phyloP scores from a whole-genome alignment of 345 rosid species.

The Rhizophora apiculata region DNA sequence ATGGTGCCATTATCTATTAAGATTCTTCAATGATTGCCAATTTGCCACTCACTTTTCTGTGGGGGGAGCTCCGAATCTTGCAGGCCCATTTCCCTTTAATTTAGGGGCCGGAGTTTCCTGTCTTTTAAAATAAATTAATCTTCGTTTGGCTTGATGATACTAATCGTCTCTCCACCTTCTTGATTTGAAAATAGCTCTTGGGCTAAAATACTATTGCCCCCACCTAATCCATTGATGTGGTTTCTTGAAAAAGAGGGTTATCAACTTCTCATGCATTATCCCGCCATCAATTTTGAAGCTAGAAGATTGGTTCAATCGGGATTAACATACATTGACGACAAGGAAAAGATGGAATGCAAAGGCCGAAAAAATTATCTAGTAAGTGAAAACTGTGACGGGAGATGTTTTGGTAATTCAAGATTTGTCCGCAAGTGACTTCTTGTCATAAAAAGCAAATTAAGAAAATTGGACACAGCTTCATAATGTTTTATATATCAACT shows the following conservation, averaged over 20 bases:
- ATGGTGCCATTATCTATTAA: not conserved
- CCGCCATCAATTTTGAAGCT: not conserved
- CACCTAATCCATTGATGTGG: conserved; percentile 1
- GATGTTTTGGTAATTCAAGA: too few relatives aligned
- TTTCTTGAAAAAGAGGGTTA: conserved; percentile 21
- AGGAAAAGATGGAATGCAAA: not conserved
- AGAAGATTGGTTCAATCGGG: not conserved
- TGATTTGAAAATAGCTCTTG: conserved; percentile 14
- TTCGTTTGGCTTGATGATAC: not conserved
- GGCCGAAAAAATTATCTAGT: too few relatives aligned
- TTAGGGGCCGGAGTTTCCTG: not conserved
- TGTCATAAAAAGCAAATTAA: too few relatives aligned
- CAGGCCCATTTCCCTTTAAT: not conserved
- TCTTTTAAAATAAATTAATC: not conserved
- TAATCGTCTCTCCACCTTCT: conserved; percentile 44
- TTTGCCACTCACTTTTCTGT: not conserved
- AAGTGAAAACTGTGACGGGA: too few relatives aligned
- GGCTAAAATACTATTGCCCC: not conserved
- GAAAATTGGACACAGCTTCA: too few relatives aligned
- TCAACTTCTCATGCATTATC: conserved; percentile 1
- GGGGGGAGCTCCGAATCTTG: conserved; percentile 3
- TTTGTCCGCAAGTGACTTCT: too few relatives aligned
- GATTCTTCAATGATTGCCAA: conserved; percentile 2
- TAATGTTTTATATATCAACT: too few relatives aligned
- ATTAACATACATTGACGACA: not conserved